Evolutionary conservation across 2,329 filamentous ascomycete species (phyloP).

Genomic region (Colletotrichum gloeosporioides): DNA sequence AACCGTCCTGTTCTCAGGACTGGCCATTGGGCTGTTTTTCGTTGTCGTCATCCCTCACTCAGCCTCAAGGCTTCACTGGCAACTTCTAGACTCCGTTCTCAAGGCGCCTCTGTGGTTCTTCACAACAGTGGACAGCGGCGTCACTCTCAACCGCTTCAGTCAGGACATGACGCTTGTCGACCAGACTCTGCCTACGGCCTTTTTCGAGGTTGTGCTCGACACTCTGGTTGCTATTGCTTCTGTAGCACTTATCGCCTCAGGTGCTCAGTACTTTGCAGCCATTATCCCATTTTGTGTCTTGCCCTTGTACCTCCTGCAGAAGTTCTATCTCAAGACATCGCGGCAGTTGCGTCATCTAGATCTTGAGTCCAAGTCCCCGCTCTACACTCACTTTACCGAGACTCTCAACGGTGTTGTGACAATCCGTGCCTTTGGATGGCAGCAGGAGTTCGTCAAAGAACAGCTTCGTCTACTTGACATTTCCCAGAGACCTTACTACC

Average conservation of each 20-base stretch:
- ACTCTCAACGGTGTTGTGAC: slow-evolving; percentile 52
- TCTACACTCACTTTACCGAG: slow-evolving; percentile 46
- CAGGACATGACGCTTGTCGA: slow-evolving; percentile 30
- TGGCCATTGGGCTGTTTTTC: background rate
- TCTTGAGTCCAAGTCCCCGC: slow-evolving; percentile 44
- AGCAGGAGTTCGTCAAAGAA: slow-evolving; percentile 42
- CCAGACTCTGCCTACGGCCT: slow-evolving; percentile 23
- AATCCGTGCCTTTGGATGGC: slow-evolving; percentile 62
- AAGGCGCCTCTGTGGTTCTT: slow-evolving; percentile 25
- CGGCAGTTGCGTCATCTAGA: slow-evolving; percentile 47
- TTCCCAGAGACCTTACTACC: slow-evolving; percentile 62
- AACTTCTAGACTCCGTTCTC: background rate
- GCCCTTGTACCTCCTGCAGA: slow-evolving; percentile 34
- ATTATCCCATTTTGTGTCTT: slow-evolving; percentile 28
- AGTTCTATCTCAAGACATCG: slow-evolving; percentile 46
- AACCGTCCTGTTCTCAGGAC: background rate
- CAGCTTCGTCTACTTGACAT: slow-evolving; percentile 55
- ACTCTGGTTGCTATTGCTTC: background rate
- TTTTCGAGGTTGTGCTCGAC: slow-evolving; percentile 30
- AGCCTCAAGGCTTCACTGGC: background rate
- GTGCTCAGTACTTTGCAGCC: slow-evolving; percentile 34
- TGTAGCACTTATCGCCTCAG: slow-evolving; percentile 19
- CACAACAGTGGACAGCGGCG: slow-evolving; percentile 25
- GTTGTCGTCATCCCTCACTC: slow-evolving; percentile 5
- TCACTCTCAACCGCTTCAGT: slow-evolving; percentile 28